These are phyloP conservation scores for Monilinia fructicola DNA, from an alignment of 2,329 filamentous ascomycete genomes.

Conservation along the genomic window DNA sequence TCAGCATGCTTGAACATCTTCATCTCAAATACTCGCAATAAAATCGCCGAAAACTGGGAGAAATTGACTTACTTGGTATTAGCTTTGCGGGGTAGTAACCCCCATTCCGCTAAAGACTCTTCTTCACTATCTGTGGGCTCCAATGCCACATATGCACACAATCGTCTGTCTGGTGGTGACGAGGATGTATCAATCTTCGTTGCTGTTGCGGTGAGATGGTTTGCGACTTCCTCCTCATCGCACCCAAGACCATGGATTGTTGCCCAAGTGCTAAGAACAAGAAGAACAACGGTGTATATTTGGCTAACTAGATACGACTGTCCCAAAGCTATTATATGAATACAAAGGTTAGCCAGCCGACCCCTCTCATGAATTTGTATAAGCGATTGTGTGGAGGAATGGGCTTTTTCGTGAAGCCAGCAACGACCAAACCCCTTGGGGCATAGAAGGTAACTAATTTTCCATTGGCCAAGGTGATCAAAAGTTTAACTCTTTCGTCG, in stretches of 20 bases:
- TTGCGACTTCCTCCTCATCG: neutral
- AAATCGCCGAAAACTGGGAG: neutral
- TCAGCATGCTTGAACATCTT: neutral
- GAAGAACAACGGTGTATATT: slow-evolving; percentile 17
- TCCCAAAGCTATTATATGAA: slow-evolving; percentile 20
- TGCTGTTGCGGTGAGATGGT: neutral
- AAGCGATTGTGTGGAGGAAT: neutral
- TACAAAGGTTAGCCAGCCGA: slow-evolving; percentile 12
- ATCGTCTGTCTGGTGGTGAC: neutral
- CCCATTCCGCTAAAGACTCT: slow-evolving; percentile 9
- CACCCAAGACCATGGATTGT: slow-evolving; percentile 1
- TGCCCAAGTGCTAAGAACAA: slow-evolving; percentile 41
- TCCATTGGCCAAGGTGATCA: neutral
- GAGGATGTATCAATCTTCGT: neutral
- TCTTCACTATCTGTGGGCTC: slow-evolving; percentile 2
- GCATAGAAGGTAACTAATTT: neutral
- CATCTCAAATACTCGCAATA: neutral
- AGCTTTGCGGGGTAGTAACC: slow-evolving; percentile 2
- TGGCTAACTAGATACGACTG: slow-evolving; percentile 20
- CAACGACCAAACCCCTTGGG: neutral
- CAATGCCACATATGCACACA: slow-evolving; percentile 12
- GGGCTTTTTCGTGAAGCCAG: neutral
- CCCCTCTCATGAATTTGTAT: neutral
- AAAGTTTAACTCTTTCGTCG: slow-evolving; percentile 9
- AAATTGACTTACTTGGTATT: neutral